Evolutionary conservation across 2,329 filamentous ascomycete genomes (phyloP).

Genomic region (Diplodia intermedia): DNA sequence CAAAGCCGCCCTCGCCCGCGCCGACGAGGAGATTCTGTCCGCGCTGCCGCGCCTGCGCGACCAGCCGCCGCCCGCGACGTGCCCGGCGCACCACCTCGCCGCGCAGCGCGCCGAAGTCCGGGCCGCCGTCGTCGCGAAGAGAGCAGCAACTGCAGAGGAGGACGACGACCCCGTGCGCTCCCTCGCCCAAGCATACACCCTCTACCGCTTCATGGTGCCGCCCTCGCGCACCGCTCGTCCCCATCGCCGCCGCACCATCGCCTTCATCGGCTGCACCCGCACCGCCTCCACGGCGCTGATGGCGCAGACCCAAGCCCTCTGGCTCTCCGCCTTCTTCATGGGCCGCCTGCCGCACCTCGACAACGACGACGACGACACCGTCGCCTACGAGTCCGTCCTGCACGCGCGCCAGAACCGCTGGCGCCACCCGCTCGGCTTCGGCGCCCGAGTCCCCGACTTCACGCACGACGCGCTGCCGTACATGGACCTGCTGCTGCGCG

Average conservation of each 20-base stretch:
- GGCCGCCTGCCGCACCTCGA: slow-evolving; percentile 49
- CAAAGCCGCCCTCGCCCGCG: slow-evolving; percentile 36
- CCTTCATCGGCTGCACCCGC: slow-evolving; percentile 50
- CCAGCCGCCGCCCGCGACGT: slow-evolving; percentile 6
- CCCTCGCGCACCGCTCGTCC: slow-evolving; percentile 37
- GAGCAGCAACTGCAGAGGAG: background rate
- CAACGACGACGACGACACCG: background rate
- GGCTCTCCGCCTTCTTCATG: slow-evolving; percentile 68
- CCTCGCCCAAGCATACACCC: slow-evolving; percentile 48
- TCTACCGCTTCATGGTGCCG: slow-evolving; percentile 54
- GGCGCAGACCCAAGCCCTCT: slow-evolving; percentile 50
- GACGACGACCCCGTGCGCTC: background rate
- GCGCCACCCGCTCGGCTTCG: slow-evolving; percentile 43
- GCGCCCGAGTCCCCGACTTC: slow-evolving; percentile 41
- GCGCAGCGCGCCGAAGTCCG: background rate
- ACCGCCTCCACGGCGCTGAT: slow-evolving; percentile 48
- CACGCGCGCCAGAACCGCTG: slow-evolving; percentile 44
- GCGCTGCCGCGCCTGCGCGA: slow-evolving; percentile 59
- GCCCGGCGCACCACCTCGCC: slow-evolving; percentile 1
- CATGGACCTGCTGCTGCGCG: slow-evolving; percentile 17
- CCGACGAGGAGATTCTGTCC: slow-evolving; percentile 60
- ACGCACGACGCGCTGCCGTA: slow-evolving; percentile 44
- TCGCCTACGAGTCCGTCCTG: slow-evolving; percentile 39
- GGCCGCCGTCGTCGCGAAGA: background rate
- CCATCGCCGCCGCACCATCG: slow-evolving; percentile 46